Conservation (phyloP, 2,329 filamentous ascomycete species). For the Whalleya microplaca region DNA sequence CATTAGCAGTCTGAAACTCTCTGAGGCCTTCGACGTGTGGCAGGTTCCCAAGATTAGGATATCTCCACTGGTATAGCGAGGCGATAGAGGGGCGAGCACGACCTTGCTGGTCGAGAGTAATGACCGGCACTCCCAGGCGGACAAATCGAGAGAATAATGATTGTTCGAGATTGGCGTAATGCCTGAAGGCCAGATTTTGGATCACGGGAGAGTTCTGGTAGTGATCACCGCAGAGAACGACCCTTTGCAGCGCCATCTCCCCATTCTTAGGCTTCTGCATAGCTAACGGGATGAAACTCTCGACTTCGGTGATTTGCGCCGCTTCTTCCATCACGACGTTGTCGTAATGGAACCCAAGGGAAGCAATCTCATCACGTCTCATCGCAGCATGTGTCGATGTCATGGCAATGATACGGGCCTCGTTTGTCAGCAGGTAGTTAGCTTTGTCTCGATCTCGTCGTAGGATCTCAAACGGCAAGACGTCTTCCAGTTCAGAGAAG, state of each 20-base stretch:
- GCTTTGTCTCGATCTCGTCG: conserved; percentile 88
- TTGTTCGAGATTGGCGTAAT: conserved; percentile 95
- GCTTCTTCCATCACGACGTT: conserved; percentile 99
- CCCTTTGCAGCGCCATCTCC: conserved; percentile 76
- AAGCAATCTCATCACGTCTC: conserved; percentile 84
- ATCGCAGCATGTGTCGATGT: conserved; percentile 98
- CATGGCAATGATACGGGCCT: conserved; percentile 98
- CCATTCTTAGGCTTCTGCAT: conserved; percentile 80
- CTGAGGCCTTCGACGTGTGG: conserved; percentile 68
- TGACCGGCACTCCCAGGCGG: conserved; percentile 86
- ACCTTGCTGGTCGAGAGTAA: conserved; percentile 91
- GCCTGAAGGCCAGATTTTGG: conserved; percentile 89
- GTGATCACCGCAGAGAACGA: conserved; percentile 94
- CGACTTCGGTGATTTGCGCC: conserved; percentile 95
- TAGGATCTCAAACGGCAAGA: conserved; percentile 92
- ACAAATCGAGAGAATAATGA: conserved; percentile 91
- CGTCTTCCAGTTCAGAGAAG: conserved; percentile 90
- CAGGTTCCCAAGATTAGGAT: conserved; percentile 77
- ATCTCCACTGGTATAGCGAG: conserved; percentile 91
- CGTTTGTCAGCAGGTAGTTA: conserved; percentile 92
- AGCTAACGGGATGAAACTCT: conserved; percentile 94
- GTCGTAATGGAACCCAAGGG: conserved; percentile 94
- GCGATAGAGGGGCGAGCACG: conserved; percentile 87
- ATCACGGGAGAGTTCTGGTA: conserved; percentile 96
- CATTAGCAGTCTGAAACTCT: conserved; percentile 82